These are phyloP conservation scores for Thelephora terrestris DNA, from an alignment of 1,284 basidiomycete genomes.

Conservation along the genomic window DNA sequence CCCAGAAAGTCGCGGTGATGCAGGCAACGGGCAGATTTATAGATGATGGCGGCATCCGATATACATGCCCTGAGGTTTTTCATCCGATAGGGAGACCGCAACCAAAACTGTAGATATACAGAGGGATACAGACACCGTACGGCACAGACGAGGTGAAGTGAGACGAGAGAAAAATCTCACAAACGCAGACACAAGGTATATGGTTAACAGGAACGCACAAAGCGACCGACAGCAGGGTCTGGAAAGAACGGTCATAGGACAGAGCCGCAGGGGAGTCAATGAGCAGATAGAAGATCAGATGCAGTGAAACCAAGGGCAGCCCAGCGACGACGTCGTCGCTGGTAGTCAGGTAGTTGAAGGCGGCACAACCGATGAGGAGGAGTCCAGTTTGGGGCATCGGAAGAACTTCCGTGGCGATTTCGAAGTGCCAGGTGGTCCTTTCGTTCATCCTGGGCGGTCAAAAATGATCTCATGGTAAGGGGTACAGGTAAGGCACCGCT, in stretches of 20 bases:
- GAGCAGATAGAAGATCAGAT: background rate
- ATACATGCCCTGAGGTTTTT: too few species aligned
- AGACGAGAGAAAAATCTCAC: too few species aligned
- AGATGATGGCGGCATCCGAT: too few species aligned
- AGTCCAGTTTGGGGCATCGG: constrained; percentile 1
- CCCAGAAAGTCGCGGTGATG: too few species aligned
- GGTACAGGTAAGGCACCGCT: background rate
- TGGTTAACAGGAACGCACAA: background rate
- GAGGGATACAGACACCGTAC: too few species aligned
- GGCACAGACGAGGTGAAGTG: too few species aligned
- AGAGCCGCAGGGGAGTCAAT: background rate
- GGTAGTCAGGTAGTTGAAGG: background rate
- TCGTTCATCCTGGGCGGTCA: background rate
- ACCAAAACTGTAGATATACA: too few species aligned
- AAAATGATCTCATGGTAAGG: background rate
- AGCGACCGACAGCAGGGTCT: background rate
- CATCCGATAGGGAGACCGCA: too few species aligned
- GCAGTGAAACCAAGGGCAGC: background rate
- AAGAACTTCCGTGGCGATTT: background rate
- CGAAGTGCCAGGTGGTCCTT: constrained; percentile 1
- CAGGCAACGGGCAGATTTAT: too few species aligned
- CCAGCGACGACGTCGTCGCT: background rate
- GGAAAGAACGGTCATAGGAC: constrained; percentile 3
- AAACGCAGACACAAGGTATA: too few species aligned
- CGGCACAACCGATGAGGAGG: background rate